Percentiles rank a stretch among this genome's conserved stretches.
phyloP scores from a whole-genome alignment of 345 rosid genomes.

The Trapa bicornis region DNA sequence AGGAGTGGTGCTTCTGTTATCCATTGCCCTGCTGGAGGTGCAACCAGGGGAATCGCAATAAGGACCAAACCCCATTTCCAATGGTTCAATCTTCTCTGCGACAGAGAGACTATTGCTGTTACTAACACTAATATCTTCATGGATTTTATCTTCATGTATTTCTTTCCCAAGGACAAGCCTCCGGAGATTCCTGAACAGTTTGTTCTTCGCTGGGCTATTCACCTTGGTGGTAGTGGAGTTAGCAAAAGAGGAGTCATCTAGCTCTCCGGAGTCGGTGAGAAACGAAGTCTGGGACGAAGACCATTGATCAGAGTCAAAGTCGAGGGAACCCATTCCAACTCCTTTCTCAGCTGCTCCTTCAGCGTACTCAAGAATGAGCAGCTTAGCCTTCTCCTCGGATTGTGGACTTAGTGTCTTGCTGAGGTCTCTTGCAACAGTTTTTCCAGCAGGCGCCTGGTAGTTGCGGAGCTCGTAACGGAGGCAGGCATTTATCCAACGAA shows the following conservation, averaged over 20 bases:
- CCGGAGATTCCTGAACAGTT: conserved; percentile 48
- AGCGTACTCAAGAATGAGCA: conserved; percentile 67
- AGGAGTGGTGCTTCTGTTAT: conserved; percentile 14
- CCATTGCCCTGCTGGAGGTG: background rate
- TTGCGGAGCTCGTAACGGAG: conserved; percentile 70
- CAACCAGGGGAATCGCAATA: background rate
- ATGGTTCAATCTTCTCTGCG: conserved; percentile 14
- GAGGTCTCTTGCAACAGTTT: conserved; percentile 74
- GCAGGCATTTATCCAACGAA: conserved; percentile 89
- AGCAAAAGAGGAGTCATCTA: conserved; percentile 43
- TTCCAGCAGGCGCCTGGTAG: conserved; percentile 49
- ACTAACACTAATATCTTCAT: conserved; percentile 8
- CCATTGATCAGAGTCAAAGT: conserved; percentile 52
- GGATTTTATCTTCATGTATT: conserved; percentile 9
- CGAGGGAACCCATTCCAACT: conserved; percentile 16
- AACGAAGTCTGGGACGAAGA: conserved; percentile 42
- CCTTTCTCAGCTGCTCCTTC: conserved; percentile 35
- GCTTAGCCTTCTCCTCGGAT: conserved; percentile 76
- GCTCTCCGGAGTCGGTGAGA: conserved; percentile 36
- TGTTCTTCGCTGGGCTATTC: conserved; percentile 29
- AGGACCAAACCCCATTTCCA: conserved; percentile 14
- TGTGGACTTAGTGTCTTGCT: conserved; percentile 62
- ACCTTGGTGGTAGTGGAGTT: conserved; percentile 20
- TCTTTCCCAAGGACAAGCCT: conserved; percentile 59
- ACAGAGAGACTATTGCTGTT: conserved; percentile 17